A percentile compares a stretch with the other conserved stretches of the same genome.
phyloP scores from a whole-genome alignment of 2,329 filamentous ascomycete species.

The Aspergillus felis region DNA sequence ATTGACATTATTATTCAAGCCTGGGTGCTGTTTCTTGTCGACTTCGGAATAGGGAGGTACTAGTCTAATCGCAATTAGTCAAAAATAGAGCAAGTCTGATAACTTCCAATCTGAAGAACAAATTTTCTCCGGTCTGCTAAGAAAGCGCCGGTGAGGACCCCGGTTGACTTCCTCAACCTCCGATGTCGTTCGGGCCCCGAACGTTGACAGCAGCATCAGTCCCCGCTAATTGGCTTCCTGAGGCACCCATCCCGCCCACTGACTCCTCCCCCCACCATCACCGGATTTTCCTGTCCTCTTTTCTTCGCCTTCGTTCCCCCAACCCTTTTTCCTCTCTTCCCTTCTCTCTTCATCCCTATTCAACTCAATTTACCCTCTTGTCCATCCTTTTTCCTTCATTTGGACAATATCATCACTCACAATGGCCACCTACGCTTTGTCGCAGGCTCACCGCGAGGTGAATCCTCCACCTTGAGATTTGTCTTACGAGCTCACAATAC shows the following conservation, averaged over 20 bases:
- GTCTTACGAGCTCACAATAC: slow-evolving; percentile 14
- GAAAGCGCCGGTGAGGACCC: neutral
- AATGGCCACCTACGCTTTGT: slow-evolving; percentile 58
- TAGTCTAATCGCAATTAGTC: neutral
- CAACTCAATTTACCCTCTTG: slow-evolving; percentile 3
- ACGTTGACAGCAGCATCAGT: neutral
- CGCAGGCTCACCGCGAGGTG: slow-evolving; percentile 63
- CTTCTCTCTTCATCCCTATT: slow-evolving; percentile 7
- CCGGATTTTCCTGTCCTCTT: neutral
- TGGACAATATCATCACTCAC: slow-evolving; percentile 19
- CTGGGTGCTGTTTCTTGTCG: too few relatives aligned
- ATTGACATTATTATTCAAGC: neutral
- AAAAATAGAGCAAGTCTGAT: neutral
- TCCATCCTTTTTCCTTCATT: slow-evolving; percentile 3
- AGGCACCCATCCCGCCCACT: neutral
- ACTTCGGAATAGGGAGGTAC: neutral
- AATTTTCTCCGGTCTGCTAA: neutral
- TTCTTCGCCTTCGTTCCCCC: slow-evolving; percentile 7
- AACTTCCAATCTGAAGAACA: neutral
- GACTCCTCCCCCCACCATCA: neutral
- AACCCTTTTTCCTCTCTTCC: slow-evolving; percentile 9
- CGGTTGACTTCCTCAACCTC: neutral
- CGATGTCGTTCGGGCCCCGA: neutral
- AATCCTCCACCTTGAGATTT: slow-evolving; percentile 15
- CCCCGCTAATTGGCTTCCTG: neutral